phyloP scores from a whole-genome alignment of 2,329 filamentous ascomycete genomes.

The Ceratocystis eucalypticola region DNA sequence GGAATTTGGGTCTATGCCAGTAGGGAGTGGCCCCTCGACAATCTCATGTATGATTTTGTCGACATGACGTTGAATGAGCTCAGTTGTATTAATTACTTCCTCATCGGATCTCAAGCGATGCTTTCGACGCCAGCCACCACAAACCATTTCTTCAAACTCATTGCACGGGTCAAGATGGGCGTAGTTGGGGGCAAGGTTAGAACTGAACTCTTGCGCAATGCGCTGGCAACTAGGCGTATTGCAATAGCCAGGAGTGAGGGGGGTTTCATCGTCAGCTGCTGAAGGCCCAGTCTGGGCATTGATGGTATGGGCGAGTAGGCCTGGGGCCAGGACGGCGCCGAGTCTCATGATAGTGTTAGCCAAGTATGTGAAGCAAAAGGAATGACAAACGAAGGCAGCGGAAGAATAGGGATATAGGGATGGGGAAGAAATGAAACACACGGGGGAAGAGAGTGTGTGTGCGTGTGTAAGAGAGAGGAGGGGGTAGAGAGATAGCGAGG shows the following conservation, averaged over 20 bases:
- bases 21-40: constrained; percentile 44
- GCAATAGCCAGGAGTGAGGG: constrained; percentile 16
- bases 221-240: constrained; percentile 25
- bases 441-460: too few species aligned
- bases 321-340: background rate
- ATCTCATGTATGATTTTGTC: constrained; percentile 48
- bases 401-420: too few species aligned
- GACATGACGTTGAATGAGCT: constrained; percentile 47
- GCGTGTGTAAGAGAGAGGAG: too few species aligned
- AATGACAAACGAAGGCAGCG: too few species aligned
- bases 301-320: background rate
- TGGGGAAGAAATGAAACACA: too few species aligned
- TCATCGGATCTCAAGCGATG: constrained; percentile 54
- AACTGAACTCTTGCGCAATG: constrained; percentile 25
- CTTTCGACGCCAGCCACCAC: constrained; percentile 50
- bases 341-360: background rate
- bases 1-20: constrained; percentile 24
- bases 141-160: constrained; percentile 55
- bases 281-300: background rate
- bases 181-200: constrained; percentile 32
- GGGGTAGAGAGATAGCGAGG: too few species aligned
- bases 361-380: too few species aligned
- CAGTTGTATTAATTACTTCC: constrained; percentile 45
- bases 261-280: background rate
- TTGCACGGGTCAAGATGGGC: constrained; percentile 51